Evolutionary conservation across 768 basidiomycete species (phyloP), one percentile per base, ranked within the genome.

Genomic region (Boletus subcaerulescens): DNA sequence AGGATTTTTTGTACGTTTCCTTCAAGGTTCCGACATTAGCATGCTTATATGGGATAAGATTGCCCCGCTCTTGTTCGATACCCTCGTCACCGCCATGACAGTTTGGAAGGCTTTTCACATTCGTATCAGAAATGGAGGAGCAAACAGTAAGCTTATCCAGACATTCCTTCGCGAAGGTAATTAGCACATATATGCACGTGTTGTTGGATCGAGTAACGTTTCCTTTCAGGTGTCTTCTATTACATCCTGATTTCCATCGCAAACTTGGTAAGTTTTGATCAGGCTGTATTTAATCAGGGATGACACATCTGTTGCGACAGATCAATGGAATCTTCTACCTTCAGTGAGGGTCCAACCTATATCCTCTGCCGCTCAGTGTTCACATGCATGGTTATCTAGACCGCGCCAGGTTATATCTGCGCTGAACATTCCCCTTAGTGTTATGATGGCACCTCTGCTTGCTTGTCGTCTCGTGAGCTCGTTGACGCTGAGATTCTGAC

Each of bases 161-260:
- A 91, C 89, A 32, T 91, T 91, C 71, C 76, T 91, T 60, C 86
- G 87, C 48, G 89, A 91, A 77, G 89, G 87, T 85, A 63, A 35
- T 68, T 60, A 17, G 22, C 36, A 36, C 43, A 52, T 53, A 43
- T 50, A 52, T 53, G 29, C 43, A 29, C 45, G 38, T 45, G 20
- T 31, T 33, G 31, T 43, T 43, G 22, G 7, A 32, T 29, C 12
- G 17, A 43, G 14, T 58, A 29, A 50, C 45, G 45, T 45, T 40
- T 49, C 31, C 40, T 26, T 10, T 26, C 45, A 61, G 87, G 89
- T 57, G 84, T 91, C 57, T 91, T 91, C 69, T 92, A 91, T 65
- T 92, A 90, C 65, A 79, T 92, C 55, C 71, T 92, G 59, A 91
- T 92, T 66, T 91, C 89, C n/a, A 83, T 91, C 48, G 89, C 89